Conservation (phyloP, 306 rosid genomes). For the Geum urbanum region DNA sequence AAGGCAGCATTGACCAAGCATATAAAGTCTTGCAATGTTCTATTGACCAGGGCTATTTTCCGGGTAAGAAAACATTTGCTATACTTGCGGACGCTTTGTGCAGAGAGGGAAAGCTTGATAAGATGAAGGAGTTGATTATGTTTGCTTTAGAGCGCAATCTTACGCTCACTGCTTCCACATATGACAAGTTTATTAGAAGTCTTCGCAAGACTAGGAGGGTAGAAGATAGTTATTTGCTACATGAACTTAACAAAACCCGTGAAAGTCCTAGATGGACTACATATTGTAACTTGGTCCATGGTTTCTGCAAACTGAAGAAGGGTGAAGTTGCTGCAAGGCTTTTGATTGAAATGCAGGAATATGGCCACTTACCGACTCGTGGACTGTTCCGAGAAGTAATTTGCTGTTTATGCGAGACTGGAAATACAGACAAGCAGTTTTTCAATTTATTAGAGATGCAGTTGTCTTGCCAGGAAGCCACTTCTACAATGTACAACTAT, state of each 20-base stretch:
- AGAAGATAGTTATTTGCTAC: slow-evolving; percentile 54
- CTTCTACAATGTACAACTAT: slow-evolving; percentile 28
- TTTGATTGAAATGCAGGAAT: slow-evolving; percentile 72
- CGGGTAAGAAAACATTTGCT: slow-evolving; percentile 42
- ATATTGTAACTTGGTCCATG: slow-evolving; percentile 45
- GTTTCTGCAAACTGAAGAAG: slow-evolving; percentile 41
- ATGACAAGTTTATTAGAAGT: slow-evolving; percentile 48
- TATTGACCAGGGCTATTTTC: slow-evolving; percentile 42
- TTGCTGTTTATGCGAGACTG: slow-evolving; percentile 42
- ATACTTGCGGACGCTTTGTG: slow-evolving; percentile 48
- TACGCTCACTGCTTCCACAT: slow-evolving; percentile 32
- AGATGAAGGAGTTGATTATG: slow-evolving; percentile 66
- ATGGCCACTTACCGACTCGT: slow-evolving; percentile 36
- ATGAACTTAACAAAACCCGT: slow-evolving; percentile 34
- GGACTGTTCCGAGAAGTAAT: slow-evolving; percentile 42
- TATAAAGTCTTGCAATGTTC: slow-evolving; percentile 38
- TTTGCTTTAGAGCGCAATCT: slow-evolving; percentile 42
- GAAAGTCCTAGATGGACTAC: slow-evolving; percentile 25
- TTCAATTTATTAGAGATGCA: slow-evolving; percentile 48
- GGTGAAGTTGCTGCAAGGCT: slow-evolving; percentile 70
- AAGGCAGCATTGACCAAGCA: slow-evolving; percentile 52
- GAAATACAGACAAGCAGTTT: slow-evolving; percentile 43
- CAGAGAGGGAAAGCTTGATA: slow-evolving; percentile 52
- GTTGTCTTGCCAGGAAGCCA: slow-evolving; percentile 33
- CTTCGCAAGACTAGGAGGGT: slow-evolving; percentile 52